A percentile compares a stretch with the other conserved stretches of the same genome.
Evolutionary conservation across 441 rosid species (phyloP).

Genomic region (Mallotus japonicus): DNA sequence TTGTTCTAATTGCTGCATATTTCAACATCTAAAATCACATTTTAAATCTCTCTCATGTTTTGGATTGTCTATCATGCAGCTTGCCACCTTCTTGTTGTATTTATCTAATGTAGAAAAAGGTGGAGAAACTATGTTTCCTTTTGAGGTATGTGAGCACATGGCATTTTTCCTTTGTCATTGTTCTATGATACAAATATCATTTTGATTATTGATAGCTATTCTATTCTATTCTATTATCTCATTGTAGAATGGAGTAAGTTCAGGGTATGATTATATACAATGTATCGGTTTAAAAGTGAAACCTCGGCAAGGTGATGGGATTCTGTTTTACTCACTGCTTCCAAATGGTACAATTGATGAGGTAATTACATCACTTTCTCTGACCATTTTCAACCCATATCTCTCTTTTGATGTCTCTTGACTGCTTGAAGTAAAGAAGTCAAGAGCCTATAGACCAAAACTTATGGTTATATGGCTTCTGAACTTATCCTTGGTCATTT

Average conservation of each 20-base stretch:
- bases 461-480: no score
- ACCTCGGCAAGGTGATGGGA: slow-evolving; percentile 82
- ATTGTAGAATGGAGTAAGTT: slow-evolving; percentile 50
- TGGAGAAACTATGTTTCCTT: slow-evolving; percentile 89
- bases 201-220: slow-evolving; percentile 1
- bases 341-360: slow-evolving; percentile 80
- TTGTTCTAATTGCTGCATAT: neutral
- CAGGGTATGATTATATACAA: slow-evolving; percentile 55
- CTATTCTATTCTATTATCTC: neutral
- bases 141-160: slow-evolving; percentile 49
- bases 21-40: no score
- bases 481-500: neutral
- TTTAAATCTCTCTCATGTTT: no score
- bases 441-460: no score
- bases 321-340: slow-evolving; percentile 63
- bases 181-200: neutral
- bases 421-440: neutral
- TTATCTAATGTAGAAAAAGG: slow-evolving; percentile 86
- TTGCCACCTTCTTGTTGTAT: slow-evolving; percentile 80
- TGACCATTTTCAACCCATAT: no score
- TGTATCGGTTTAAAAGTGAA: slow-evolving; percentile 77
- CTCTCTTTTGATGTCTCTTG: neutral
- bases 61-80: slow-evolving; percentile 29
- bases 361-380: slow-evolving; percentile 29
- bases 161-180: neutral